Base-by-base conservation (phyloP, 331 rosid genomes). In the Rosa hybrid region DNA sequence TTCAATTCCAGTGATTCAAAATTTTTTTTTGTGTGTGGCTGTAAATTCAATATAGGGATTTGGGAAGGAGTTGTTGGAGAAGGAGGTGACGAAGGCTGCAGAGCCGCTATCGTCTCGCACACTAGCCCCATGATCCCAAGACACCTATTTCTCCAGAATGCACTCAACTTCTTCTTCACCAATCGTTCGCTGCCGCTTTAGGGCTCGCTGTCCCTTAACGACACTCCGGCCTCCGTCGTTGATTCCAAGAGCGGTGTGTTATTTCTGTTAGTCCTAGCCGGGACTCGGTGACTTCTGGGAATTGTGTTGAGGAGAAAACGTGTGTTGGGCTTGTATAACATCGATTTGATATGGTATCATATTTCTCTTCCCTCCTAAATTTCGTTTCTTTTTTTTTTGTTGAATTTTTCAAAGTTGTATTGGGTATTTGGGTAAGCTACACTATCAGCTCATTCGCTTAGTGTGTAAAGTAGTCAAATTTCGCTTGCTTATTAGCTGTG, bases 281-380 rank as follows among this genome's bases (percentile, higher is more conserved):
- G 83, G 80, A 91, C 99, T 76, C 92, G 73, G 79, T 81, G 81
- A 56, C 94, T 95, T 30, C 90, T 90, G 11, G 98, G 99, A 51
- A 90, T 91, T 87, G 99, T 98, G 48, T 69, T 93, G 69, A 86
- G 99, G 56, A 34, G 38, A 34, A 95, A 95, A 86, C 71, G 85
- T 70, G 13, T 95, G 53, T 81, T 95, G 51, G 99, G 98, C 10
- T 79, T 95, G 80, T 93, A 91, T 89, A 30, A 30, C 34, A 30
- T 30, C 34, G 34, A 30, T 30, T 30, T 30, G 34, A 74, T 95
- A 82, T 77, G 99, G 98, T 95, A 88, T 67, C 34, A 0, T 86
- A 54, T 80, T 77, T 50, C 56, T 25, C 53, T 39, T 38, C 21
- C 34, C 30, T 27, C 23, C 4, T 16, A 2, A 12, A 50, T 12